Evolutionary conservation across 139 green algal genomes (phyloP), one percentile per base, ranked within the genome.

Genomic region (Zygnema circumcarinatum): DNA sequence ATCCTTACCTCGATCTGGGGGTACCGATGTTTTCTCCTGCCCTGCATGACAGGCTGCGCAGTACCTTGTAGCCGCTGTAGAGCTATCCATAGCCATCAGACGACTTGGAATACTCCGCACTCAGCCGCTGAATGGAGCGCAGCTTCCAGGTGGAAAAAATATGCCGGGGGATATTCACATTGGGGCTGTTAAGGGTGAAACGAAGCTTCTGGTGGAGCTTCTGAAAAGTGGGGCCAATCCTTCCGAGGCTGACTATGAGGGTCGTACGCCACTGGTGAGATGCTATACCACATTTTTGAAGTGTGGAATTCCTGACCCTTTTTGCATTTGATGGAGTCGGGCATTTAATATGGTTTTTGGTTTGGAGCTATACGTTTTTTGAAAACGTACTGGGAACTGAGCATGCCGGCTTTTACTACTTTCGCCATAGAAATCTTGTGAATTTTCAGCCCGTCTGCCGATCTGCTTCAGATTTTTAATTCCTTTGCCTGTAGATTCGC

Each of bases 11-110:
- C n/a, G n/a, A n/a, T n/a, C n/a, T n/a, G n/a, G n/a, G n/a, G n/a
- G n/a, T n/a, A n/a, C n/a, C n/a, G n/a, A n/a, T n/a, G n/a, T n/a
- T n/a, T n/a, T n/a, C n/a, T n/a, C n/a, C n/a, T n/a, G n/a, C n/a
- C n/a, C n/a, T 25, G 54, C 25, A 73, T 25, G n/a, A 73, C 25
- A 75, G 75, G 75, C 7, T 39, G 33, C 25, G 31, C n/a, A 74
- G 75, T 74, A 83, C 75, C n/a, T 75, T 39, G 33, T 74, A 25
- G 75, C n/a, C 40, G 75, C n/a, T 16, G 31, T 74, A 41, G n/a
- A 74, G 75, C 75, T 75, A 7, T 31, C 21, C 7, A 11, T 25
- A 25, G 31, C n/a, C n/a, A 16, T 83, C 11, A 11, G 33, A 25
- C n/a, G 21, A 25, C 29, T 83, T 39, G 25, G 75, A 25, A 41